phyloP scores from a whole-genome alignment of 2,329 filamentous ascomycete genomes.

The Monilinia fructigena region DNA sequence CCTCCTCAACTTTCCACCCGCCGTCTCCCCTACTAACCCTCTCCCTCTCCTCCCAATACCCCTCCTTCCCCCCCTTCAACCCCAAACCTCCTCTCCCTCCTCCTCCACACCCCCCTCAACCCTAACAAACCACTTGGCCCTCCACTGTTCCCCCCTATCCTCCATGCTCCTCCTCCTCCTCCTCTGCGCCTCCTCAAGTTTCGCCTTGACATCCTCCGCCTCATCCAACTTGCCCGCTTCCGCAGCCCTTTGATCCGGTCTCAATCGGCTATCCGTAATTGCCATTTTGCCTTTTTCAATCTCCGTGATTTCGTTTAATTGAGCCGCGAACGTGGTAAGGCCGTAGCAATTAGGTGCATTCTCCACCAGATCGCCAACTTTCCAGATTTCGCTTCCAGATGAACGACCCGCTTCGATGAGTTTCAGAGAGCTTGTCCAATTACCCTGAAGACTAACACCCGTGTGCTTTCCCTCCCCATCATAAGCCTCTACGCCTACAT shows the following conservation, averaged over 20 bases:
- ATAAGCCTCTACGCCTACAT: slow-evolving; percentile 75
- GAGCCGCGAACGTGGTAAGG: slow-evolving; percentile 80
- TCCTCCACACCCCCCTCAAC: slow-evolving; percentile 56
- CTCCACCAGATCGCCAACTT: slow-evolving; percentile 72
- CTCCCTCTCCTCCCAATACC: slow-evolving; percentile 88
- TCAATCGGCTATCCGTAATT: slow-evolving; percentile 76
- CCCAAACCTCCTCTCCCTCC: slow-evolving; percentile 71
- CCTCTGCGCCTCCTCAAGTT: slow-evolving; percentile 83
- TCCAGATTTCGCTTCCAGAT: slow-evolving; percentile 72
- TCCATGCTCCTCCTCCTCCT: slow-evolving; percentile 73
- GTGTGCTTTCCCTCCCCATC: slow-evolving; percentile 64
- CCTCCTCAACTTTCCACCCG: slow-evolving; percentile 59
- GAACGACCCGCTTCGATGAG: slow-evolving; percentile 62
- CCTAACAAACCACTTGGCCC: slow-evolving; percentile 80
- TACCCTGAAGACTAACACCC: slow-evolving; percentile 70
- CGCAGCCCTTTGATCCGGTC: slow-evolving; percentile 83
- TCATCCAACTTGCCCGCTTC: slow-evolving; percentile 80
- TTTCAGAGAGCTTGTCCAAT: slow-evolving; percentile 76
- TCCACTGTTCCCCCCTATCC: slow-evolving; percentile 67
- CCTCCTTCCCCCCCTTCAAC: slow-evolving; percentile 75
- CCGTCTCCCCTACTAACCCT: slow-evolving; percentile 45
- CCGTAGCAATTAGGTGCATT: slow-evolving; percentile 81
- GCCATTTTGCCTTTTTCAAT: slow-evolving; percentile 75
- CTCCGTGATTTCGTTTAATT: slow-evolving; percentile 81
- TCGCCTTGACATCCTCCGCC: slow-evolving; percentile 79